Percentiles rank a stretch among this genome's conserved stretches.
Evolutionary conservation across 257 asterid genomes (phyloP).

Genomic region (Nicotiana paniculata): DNA sequence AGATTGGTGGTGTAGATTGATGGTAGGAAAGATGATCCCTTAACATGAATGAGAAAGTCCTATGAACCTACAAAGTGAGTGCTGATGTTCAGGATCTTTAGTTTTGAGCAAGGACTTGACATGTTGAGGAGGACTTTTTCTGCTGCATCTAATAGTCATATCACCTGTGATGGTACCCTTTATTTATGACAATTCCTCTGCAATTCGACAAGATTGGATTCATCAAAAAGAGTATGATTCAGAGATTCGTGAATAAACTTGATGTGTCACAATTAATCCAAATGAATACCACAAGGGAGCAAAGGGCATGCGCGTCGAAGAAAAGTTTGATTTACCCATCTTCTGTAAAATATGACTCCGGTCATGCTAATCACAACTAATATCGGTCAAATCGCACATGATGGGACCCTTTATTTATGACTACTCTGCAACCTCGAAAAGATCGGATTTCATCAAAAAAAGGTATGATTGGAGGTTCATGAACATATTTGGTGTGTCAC

Average conservation of each 20-base stretch:
- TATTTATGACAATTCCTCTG: background rate
- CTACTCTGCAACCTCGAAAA: background rate
- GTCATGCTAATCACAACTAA: background rate
- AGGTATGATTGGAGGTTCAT: background rate
- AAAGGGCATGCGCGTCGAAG: background rate
- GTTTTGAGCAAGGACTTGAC: background rate
- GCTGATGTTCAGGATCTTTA: background rate
- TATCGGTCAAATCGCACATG: background rate
- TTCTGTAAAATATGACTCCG: background rate
- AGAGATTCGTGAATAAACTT: background rate
- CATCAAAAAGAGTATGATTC: background rate
- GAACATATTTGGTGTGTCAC: background rate
- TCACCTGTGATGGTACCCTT: background rate
- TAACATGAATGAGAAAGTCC: background rate
- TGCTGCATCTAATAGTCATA: background rate
- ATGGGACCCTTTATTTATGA: background rate
- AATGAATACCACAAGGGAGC: constrained; percentile 3
- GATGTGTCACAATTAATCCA: background rate
- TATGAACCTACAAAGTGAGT: background rate
- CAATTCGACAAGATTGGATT: background rate
- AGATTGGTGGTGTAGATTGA: background rate
- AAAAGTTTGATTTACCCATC: background rate
- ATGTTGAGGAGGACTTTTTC: background rate
- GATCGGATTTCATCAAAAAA: background rate
- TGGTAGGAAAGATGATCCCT: background rate